Conservation (phyloP, 1,284 basidiomycete genomes). For the Cryptococcus sp. region DNA sequence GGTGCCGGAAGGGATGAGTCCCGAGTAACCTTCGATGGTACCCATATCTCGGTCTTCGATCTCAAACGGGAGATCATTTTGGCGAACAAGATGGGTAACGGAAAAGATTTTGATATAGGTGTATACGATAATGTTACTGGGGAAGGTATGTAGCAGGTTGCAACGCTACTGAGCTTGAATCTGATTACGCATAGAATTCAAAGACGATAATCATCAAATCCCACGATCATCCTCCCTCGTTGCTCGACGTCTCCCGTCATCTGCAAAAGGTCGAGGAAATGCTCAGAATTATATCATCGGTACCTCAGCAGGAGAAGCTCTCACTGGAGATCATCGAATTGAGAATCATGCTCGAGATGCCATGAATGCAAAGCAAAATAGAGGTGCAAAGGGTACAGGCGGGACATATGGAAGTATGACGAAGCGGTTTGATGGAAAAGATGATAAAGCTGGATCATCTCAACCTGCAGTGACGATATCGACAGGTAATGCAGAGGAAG, state of each 20-base stretch:
- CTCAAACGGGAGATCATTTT: constrained; percentile 98
- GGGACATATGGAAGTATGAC: constrained; percentile 58
- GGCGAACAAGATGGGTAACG: constrained; percentile 87
- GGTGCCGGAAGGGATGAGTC: constrained; percentile 92
- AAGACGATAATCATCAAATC: constrained; percentile 84
- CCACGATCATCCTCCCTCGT: constrained; percentile 92
- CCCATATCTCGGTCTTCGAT: constrained; percentile 97
- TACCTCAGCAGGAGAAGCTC: constrained; percentile 44
- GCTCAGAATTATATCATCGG: constrained; percentile 77
- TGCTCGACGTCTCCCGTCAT: constrained; percentile 80
- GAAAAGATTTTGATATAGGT: constrained; percentile 92
- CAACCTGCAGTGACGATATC: constrained; percentile 29
- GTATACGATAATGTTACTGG: constrained; percentile 79
- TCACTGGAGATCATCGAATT: constrained; percentile 44
- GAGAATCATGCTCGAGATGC: constrained; percentile 41
- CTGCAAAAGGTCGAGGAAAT: constrained; percentile 78
- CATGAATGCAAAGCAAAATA: constrained; percentile 37
- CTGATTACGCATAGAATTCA: constrained; percentile 62
- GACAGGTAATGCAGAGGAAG: constrained; percentile 44
- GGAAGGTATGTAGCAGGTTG: constrained; percentile 58
- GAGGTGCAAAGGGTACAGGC: constrained; percentile 21
- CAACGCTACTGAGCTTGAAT: neutral
- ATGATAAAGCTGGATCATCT: constrained; percentile 48
- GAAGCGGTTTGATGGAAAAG: constrained; percentile 83
- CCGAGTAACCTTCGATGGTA: constrained; percentile 94